These are phyloP conservation scores for Pseudogymnoascus sp. DNA, from an alignment of 2,329 filamentous ascomycete genomes.

Conservation along the genomic window DNA sequence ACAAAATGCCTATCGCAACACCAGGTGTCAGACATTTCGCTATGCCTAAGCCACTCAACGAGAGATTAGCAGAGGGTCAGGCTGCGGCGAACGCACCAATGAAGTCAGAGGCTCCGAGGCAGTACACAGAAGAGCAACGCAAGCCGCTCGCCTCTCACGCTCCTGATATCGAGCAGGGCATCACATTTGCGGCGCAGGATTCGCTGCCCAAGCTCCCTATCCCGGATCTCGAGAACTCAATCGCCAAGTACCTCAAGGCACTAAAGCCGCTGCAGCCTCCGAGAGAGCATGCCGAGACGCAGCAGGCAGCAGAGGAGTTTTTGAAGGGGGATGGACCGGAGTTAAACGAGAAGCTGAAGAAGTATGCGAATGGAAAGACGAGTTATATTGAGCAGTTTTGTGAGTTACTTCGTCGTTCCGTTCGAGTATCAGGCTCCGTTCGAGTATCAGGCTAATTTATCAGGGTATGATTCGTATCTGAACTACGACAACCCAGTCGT, in stretches of 20 bases:
- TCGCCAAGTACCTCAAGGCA: conserved; percentile 69
- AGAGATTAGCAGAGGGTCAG: conserved; percentile 48
- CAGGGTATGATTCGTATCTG: conserved; percentile 97
- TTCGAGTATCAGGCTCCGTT: too few relatives aligned
- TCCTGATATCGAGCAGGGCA: conserved; percentile 49
- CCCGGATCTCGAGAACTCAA: conserved; percentile 72
- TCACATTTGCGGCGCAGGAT: conserved; percentile 86
- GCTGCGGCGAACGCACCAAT: background rate
- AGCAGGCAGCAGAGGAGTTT: conserved; percentile 74
- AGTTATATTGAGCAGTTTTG: conserved; percentile 99
- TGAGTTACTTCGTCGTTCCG: conserved; percentile 40
- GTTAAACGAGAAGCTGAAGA: conserved; percentile 80
- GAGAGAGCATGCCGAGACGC: conserved; percentile 77
- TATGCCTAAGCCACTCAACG: conserved; percentile 63
- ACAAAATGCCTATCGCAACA: conserved; percentile 48
- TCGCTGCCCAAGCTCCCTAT: conserved; percentile 87
- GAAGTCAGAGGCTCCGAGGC: background rate
- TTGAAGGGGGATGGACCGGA: conserved; percentile 71
- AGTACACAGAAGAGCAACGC: conserved; percentile 37
- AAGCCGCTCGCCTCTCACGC: conserved; percentile 40
- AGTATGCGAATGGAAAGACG: conserved; percentile 81
- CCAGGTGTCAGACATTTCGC: conserved; percentile 65
- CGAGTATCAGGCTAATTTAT: conserved; percentile 9
- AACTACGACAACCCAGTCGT: conserved; percentile 98
- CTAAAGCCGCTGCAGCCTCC: conserved; percentile 72